Base-by-base conservation (phyloP, 306 rosid species). In the Quercus parvula region DNA sequence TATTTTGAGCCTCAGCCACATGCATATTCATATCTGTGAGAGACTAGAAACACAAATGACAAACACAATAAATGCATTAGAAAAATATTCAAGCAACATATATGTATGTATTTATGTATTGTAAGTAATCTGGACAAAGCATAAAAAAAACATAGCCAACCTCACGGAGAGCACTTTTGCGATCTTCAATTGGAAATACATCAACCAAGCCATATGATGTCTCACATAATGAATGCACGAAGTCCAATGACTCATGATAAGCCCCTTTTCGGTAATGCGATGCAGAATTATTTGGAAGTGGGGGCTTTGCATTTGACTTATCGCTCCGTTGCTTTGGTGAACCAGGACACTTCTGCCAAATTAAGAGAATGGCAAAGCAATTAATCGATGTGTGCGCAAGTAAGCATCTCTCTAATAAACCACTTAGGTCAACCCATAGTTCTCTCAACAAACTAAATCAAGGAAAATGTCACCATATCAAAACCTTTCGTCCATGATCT, bases 151-250 rank as follows among this genome's bases (percentile, higher is more conserved):
- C 33, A 71, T 79, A 81, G 85, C 76, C 75, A 75, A 96, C 99
- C 99, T 96, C 99, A 76, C 83, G 81, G 76, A 96, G 98, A 76
- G 98, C 94, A 89, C 89, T 90, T 80, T 93, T 96, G 80, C 99
- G 99, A 88, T 93, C 99, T 86, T 96, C 98, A 89, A 85, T 71
- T 51, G 99, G 98, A 90, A 91, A 96, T 82, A 96, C 88, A 84
- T 96, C 99, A 87, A 96, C 98, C 86, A 96, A 89, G 52, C 98
- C 97, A 85, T 80, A 93, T 75, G 99, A 96, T 27, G 93, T 96
- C 73, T 96, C 99, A 71, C 99, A 96, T 80, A 96, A 81, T 72
- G 99, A 88, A 86, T 64, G 98, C 86, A 96, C 99, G 76, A 96
- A 91, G 78, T 96, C 97, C 87, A 96, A 70, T 2, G 99, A 96